Conservation (phyloP, 73 alveolate species). For the Tetrahymena thermophila region DNA sequence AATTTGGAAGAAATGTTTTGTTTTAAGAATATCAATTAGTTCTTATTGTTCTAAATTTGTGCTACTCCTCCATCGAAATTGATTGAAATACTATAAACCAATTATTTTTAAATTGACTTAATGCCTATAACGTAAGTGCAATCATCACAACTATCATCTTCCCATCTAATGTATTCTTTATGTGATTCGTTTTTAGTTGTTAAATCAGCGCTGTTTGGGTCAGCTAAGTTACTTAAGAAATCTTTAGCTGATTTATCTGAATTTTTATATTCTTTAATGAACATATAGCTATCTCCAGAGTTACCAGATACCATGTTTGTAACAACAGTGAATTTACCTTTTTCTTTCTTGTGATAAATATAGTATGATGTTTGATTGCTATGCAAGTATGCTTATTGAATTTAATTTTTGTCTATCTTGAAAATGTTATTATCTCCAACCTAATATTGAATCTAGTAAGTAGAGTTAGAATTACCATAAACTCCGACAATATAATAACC, state of each 20-base stretch:
- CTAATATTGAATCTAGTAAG: background rate
- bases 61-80: background rate
- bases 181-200: background rate
- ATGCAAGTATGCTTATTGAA: background rate
- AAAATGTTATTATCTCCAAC: background rate
- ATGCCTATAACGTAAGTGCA: background rate
- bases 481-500: background rate
- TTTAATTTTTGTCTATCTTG: background rate
- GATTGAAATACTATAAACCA: background rate
- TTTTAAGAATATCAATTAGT: background rate
- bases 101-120: background rate
- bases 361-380: background rate
- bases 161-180: background rate
- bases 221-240: background rate
- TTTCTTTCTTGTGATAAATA: background rate
- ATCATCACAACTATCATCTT: background rate
- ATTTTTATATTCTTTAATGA: background rate
- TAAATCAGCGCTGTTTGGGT: background rate
- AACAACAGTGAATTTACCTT: background rate
- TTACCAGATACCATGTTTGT: background rate
- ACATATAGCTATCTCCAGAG: background rate
- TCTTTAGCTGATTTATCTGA: background rate
- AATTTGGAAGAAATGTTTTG: background rate
- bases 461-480: background rate
- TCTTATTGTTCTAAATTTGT: background rate